Conservation (phyloP, 306 rosid species). For the Rosa lucieae region DNA sequence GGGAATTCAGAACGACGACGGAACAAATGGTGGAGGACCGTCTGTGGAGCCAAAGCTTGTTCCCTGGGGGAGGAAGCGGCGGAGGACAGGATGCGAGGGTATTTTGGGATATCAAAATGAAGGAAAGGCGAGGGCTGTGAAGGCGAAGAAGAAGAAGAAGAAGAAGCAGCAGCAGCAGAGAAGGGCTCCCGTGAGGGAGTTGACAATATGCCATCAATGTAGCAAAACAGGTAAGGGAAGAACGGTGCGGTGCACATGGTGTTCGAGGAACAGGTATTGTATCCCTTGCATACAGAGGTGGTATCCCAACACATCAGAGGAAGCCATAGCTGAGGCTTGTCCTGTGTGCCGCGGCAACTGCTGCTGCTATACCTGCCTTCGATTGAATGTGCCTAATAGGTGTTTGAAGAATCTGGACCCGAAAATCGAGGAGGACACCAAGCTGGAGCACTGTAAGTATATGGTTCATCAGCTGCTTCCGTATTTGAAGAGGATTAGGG, state of each 20-base stretch:
- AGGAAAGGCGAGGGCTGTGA: too few species aligned
- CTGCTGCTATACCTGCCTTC: slow-evolving; percentile 79
- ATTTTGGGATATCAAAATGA: not conserved
- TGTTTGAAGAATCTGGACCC: slow-evolving; percentile 10
- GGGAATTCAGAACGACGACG: too few species aligned
- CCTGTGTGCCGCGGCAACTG: slow-evolving; percentile 76
- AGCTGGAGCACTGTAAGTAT: slow-evolving; percentile 40
- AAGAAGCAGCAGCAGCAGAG: too few species aligned
- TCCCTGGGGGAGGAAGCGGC: not conserved
- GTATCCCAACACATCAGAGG: slow-evolving; percentile 62
- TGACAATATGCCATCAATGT: slow-evolving; percentile 84
- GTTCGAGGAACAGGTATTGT: slow-evolving; percentile 57
- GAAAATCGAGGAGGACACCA: not conserved
- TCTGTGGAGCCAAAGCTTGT: too few species aligned
- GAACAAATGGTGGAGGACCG: too few species aligned
- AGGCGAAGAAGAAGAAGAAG: too few species aligned
- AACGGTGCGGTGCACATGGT: slow-evolving; percentile 47
- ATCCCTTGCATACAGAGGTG: slow-evolving; percentile 47
- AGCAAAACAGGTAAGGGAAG: slow-evolving; percentile 51
- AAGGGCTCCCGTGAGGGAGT: not conserved
- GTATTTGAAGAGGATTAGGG: slow-evolving; percentile 47
- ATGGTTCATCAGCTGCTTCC: slow-evolving; percentile 64
- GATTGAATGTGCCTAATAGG: slow-evolving; percentile 33
- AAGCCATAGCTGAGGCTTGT: slow-evolving; percentile 54
- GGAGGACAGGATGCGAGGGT: not conserved